Conservation (phyloP, 2,329 filamentous ascomycete genomes). For the Knufia fluminis region DNA sequence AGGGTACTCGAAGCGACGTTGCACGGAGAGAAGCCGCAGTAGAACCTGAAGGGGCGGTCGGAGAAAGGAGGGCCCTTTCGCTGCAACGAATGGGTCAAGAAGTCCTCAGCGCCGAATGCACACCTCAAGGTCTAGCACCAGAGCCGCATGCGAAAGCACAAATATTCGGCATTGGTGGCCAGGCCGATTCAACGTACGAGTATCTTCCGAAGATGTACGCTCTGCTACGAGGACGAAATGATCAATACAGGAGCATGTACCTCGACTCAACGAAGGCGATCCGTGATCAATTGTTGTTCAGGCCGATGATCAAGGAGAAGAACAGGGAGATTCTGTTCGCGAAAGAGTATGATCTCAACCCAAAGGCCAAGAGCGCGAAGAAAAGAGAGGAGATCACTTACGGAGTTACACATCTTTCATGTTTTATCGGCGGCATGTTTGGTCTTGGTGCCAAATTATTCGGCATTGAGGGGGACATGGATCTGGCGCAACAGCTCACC, state of each 20-base stretch:
- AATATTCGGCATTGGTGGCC: conserved; percentile 35
- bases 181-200: conserved; percentile 42
- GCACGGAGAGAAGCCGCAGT: conserved; percentile 4
- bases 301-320: conserved; percentile 35
- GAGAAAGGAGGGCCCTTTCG: not conserved
- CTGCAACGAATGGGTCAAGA: not conserved
- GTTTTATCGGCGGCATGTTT: conserved; percentile 55
- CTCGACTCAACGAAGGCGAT: conserved; percentile 31
- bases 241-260: conserved; percentile 38
- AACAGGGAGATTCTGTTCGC: conserved; percentile 34
- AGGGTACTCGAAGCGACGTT: not conserved
- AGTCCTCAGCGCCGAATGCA: conserved; percentile 27
- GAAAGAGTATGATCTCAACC: conserved; percentile 24
- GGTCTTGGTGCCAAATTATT: conserved; percentile 51
- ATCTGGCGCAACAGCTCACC: conserved; percentile 48
- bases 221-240: conserved; percentile 34
- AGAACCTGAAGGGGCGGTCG: not conserved
- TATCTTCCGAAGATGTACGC: conserved; percentile 43
- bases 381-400: conserved; percentile 33
- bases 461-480: conserved; percentile 43
- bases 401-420: conserved; percentile 49
- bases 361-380: conserved; percentile 14
- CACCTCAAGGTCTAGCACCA: conserved; percentile 31
- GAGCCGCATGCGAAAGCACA: conserved; percentile 28
- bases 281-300: conserved; percentile 35